Evolutionary conservation across 176 grass and related monocot genomes (phyloP), one percentile per base, ranked within the genome.

Genomic region (Thalia dealbata): DNA sequence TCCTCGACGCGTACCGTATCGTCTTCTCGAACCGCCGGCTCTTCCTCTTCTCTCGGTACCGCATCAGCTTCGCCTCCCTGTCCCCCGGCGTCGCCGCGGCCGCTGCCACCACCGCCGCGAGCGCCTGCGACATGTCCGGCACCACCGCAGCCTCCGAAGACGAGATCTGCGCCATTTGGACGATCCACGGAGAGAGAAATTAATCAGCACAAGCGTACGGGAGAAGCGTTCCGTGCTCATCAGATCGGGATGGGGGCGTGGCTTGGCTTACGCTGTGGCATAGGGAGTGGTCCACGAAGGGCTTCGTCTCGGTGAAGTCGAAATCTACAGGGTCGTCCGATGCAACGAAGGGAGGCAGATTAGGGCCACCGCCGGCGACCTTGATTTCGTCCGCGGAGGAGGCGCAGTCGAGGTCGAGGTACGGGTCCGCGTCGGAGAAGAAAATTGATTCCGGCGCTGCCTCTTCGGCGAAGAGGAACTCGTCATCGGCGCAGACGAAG

Each of bases 41-140:
- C 67, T 70, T 70, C 11, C 67, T 44, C 67, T 70, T 70, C 67
- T 70, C 67, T n/a, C 67, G 43, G 44, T 70, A 70, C 3, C 67
- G 19, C 67, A 70, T 70, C 67, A 70, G 8, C 67, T 32, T 70
- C 43, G 43, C 67, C 67, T 70, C 67, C 67, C 67, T 42, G 13
- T 70, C 67, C 11, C 14, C 44, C n/a, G n/a, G 9, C 6, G 43
- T 43, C 7, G 29, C 23, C n/a, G 18, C 43, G 43, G 3, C 14
- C 1, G 5, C 10, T 9, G 67, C 10, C n/a, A 16, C 21, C 44
- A 24, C 43, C 21, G 45, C 45, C 11, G 11, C 45, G 3, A 48
- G 45, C 45, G 45, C 45, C 45, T 48, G 45, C 45, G 59, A 24
- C 25, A 61, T 61, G 59, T 61, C 59, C 22, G 59, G 59, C 19